Base-by-base conservation (phyloP, 2,329 filamentous ascomycete species). In the Mariannaea sp. region DNA sequence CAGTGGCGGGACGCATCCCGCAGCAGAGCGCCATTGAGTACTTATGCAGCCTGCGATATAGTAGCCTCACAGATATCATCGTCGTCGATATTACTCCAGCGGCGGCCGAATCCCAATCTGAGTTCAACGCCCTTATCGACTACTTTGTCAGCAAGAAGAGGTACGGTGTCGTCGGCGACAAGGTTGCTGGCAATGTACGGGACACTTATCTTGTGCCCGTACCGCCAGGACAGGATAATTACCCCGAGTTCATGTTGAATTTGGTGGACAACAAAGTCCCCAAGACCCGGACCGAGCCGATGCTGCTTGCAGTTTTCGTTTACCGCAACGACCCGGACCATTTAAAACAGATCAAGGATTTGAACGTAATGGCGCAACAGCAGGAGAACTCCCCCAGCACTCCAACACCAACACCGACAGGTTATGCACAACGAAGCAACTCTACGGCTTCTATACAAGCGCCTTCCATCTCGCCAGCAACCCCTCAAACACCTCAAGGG, bases 131-230 rank as follows among this genome's bases (percentile, higher is more conserved):
- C 14, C 78, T 97, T n/a, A 90, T 92, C 65, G 82, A 92, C 46
- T 97, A 99, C 73, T 97, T 99, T 68, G 78, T 85, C 35, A 81
- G 80, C 44, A 90, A 93, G 67, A 83, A 89, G 59, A 83, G 92
- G 27, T 99, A 96, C 70, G 93, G 92, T 16, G 93, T 97, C 1
- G 81, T 97, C 6, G 87, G 87, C 12, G 89, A 93, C 67, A 88
- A 89, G 70, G 82, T 83, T 1, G 75, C 86, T 24, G 82, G 85
- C 16, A 87, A 91, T 55, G 88, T 97, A 42, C 87, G 92, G 55
- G 93, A 97, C 68, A 90, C 92, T 1, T 97, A 97, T 70, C 82
- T 97, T 26, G 87, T 97, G 8, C 93, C 94, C 0, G 84, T 97
- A 4, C 84, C 91, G 26, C 81, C 86, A 5, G 91, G 90, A 20